Evolutionary conservation across 352 stramenopile species (phyloP).

Genomic region (Pythium volutum): DNA sequence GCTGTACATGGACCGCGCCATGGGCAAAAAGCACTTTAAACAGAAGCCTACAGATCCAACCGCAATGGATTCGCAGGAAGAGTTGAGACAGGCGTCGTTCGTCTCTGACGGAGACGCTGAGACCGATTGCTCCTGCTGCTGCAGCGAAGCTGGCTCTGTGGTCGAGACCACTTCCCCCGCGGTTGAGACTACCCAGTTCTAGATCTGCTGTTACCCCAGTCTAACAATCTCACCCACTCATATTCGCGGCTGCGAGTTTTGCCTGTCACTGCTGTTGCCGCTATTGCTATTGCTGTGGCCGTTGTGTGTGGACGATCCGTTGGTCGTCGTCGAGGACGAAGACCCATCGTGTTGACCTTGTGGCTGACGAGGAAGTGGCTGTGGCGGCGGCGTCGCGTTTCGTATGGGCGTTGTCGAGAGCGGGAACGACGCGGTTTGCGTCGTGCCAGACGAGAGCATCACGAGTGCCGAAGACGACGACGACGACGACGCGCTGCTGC

Average conservation of each 20-base stretch:
- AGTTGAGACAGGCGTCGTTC: neutral
- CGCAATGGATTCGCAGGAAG: neutral
- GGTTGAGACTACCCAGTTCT: neutral
- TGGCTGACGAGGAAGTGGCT: neutral
- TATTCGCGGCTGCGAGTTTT: slow-evolving; percentile 6
- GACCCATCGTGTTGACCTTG: neutral
- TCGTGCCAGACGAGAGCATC: neutral
- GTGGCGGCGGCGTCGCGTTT: neutral
- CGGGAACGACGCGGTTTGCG: neutral
- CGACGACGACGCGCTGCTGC: slow-evolving; percentile 19
- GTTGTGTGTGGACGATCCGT: neutral
- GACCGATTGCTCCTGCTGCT: slow-evolving; percentile 2
- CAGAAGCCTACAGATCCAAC: neutral
- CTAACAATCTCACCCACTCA: neutral
- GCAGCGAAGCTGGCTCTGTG: neutral
- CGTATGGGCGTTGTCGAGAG: neutral
- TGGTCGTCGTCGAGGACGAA: neutral
- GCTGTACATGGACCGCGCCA: slow-evolving; percentile 64
- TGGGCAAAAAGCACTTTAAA: slow-evolving; percentile 58
- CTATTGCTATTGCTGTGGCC: slow-evolving; percentile 2
- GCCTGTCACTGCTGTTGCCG: neutral
- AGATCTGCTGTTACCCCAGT: neutral
- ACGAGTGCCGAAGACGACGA: slow-evolving; percentile 1
- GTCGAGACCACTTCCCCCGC: neutral
- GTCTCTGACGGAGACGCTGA: neutral